Evolutionary conservation across 2,329 filamentous ascomycete species (phyloP).

Genomic region (Pyrenochaeta sp.): DNA sequence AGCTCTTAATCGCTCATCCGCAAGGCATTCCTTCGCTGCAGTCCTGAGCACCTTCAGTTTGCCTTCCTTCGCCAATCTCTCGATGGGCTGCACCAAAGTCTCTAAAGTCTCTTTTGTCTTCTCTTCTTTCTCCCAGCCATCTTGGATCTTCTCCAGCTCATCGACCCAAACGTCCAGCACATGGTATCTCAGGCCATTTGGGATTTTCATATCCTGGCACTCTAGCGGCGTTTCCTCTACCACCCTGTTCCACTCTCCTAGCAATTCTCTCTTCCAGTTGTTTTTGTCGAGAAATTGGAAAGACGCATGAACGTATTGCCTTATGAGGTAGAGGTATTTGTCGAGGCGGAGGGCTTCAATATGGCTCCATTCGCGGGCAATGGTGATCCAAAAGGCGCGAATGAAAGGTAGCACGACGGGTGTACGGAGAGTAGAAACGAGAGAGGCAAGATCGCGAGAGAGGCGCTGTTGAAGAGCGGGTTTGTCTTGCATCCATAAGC

Average conservation of each 20-base stretch:
- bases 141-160: constrained; percentile 74
- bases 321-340: constrained; percentile 88
- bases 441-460: constrained; percentile 76
- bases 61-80: constrained; percentile 63
- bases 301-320: constrained; percentile 78
- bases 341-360: constrained; percentile 72
- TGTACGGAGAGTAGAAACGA: constrained; percentile 68
- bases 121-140: constrained; percentile 44
- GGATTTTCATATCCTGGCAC: constrained; percentile 65
- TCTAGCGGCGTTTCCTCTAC: constrained; percentile 57
- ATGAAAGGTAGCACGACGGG: constrained; percentile 54
- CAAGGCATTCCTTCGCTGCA: constrained; percentile 73
- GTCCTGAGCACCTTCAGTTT: constrained; percentile 76
- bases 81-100: constrained; percentile 63
- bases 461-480: constrained; percentile 87
- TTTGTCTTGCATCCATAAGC: constrained; percentile 92
- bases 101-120: constrained; percentile 56
- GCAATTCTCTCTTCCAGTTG: constrained; percentile 49
- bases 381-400: constrained; percentile 62
- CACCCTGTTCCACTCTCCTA: constrained; percentile 58
- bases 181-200: constrained; percentile 87
- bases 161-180: constrained; percentile 91
- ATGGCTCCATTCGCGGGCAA: constrained; percentile 59
- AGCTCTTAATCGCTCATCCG: constrained; percentile 76
- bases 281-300: constrained; percentile 61